phyloP scores from a whole-genome alignment of 2,329 filamentous ascomycete genomes.

The Penicillium brevicompactum region DNA sequence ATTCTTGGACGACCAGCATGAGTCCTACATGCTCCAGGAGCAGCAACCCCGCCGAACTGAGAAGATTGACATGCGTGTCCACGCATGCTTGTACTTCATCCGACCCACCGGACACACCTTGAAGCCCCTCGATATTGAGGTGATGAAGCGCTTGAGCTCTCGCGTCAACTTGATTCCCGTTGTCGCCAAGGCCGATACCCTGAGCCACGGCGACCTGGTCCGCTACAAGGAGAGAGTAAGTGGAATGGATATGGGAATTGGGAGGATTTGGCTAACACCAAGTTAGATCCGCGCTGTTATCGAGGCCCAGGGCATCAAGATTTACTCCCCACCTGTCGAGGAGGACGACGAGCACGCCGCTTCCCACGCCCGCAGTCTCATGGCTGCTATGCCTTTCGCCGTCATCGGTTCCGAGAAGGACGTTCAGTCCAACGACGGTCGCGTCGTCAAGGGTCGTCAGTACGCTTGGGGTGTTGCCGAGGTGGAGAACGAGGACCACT shows the following conservation, averaged over 20 bases:
- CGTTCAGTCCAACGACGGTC: constrained; percentile 92
- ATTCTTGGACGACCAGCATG: constrained; percentile 99
- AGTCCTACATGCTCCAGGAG: constrained; percentile 99
- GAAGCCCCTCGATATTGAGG: constrained; percentile 98
- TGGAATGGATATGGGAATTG: not conserved
- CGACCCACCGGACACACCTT: constrained; percentile 96
- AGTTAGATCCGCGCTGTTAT: constrained; percentile 86
- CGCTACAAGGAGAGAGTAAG: constrained; percentile 94
- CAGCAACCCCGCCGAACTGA: constrained; percentile 96
- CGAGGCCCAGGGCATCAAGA: constrained; percentile 98
- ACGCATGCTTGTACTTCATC: constrained; percentile 99
- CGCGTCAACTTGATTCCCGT: constrained; percentile 98
- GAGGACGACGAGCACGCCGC: constrained; percentile 97
- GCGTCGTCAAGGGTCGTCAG: constrained; percentile 97
- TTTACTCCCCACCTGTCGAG: constrained; percentile 96
- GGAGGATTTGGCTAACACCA: constrained; percentile 9
- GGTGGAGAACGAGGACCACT: constrained; percentile 99
- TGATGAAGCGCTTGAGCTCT: constrained; percentile 98
- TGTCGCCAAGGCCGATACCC: constrained; percentile 96
- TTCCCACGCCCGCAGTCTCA: constrained; percentile 89
- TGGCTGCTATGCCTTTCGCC: constrained; percentile 97
- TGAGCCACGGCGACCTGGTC: constrained; percentile 87
- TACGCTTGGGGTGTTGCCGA: constrained; percentile 99
- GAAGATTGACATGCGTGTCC: constrained; percentile 99
- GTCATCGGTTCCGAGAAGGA: constrained; percentile 99